phyloP scores from a whole-genome alignment of 1,284 basidiomycete species.

The Cryptococcus amylolentus region DNA sequence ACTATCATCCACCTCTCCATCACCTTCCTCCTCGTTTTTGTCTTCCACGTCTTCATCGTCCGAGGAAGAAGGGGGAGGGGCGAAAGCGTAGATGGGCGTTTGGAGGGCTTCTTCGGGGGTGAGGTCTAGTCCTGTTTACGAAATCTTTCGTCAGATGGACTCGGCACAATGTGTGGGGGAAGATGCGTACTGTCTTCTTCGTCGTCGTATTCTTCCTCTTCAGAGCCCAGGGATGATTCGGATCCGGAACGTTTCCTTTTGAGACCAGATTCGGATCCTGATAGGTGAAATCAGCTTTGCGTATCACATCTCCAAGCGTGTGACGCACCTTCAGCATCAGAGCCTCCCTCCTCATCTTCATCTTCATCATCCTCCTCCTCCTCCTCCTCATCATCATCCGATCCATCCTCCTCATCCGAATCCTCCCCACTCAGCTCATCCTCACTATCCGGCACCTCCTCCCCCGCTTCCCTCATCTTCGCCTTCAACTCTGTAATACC shows the following conservation, averaged over 20 bases:
- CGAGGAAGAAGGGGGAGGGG: slow-evolving; percentile 36
- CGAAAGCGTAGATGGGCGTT: slow-evolving; percentile 61
- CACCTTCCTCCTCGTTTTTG: not conserved
- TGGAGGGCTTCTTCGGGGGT: slow-evolving; percentile 60
- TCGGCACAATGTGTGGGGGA: not conserved
- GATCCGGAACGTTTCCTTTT: not conserved
- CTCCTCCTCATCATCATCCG: slow-evolving; percentile 17
- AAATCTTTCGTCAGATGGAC: not conserved
- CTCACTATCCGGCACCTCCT: slow-evolving; percentile 9
- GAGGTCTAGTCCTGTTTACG: slow-evolving; percentile 51
- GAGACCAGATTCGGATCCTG: not conserved
- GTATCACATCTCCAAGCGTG: not conserved
- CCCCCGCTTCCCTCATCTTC: slow-evolving; percentile 57
- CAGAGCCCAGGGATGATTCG: slow-evolving; percentile 17
- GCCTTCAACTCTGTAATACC: slow-evolving; percentile 59
- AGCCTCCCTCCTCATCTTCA: slow-evolving; percentile 37
- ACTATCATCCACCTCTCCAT: not conserved
- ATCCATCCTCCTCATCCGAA: slow-evolving; percentile 28
- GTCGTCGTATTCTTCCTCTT: slow-evolving; percentile 58
- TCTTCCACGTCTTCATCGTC: not conserved
- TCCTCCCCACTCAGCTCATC: slow-evolving; percentile 17
- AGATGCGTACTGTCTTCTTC: slow-evolving; percentile 36
- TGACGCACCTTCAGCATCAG: not conserved
- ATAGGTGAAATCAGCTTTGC: not conserved
- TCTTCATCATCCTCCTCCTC: slow-evolving; percentile 39